Percentiles rank a stretch among this genome's conserved stretches.
Conservation (phyloP, 306 rosid species). For the Quercus variabilis region DNA sequence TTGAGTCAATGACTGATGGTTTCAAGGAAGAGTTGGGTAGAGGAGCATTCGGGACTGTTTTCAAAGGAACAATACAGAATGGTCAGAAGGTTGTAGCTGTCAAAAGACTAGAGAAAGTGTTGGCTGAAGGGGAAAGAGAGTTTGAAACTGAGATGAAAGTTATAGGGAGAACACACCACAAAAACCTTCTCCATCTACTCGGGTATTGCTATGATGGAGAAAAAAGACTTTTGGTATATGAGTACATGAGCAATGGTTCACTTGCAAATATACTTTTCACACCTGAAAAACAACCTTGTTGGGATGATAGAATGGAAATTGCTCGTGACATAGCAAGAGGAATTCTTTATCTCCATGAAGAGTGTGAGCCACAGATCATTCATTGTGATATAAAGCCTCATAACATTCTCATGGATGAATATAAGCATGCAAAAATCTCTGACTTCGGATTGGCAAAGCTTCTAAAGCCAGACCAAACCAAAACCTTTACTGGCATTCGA, state of each 20-base stretch:
- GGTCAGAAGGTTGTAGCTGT: conserved; percentile 14
- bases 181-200: conserved; percentile 21
- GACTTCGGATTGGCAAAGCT: conserved; percentile 20
- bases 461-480: conserved; percentile 19
- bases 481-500: conserved; percentile 1
- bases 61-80: conserved; percentile 8
- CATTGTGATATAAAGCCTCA: too few species aligned
- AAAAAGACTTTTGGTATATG: conserved; percentile 22
- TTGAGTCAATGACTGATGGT: too few species aligned
- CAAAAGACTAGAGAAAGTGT: too few species aligned
- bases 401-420: conserved; percentile 28
- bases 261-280: conserved; percentile 27
- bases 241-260: conserved; percentile 28
- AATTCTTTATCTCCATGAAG: too few species aligned
- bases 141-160: too few species aligned
- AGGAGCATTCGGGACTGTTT: conserved; percentile 31
- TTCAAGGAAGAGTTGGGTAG: not conserved
- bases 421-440: not conserved
- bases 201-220: conserved; percentile 22
- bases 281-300: not conserved
- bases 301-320: conserved; percentile 23
- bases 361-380: too few species aligned
- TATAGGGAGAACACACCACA: not conserved
- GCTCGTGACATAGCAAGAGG: not conserved
- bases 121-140: too few species aligned